Conservation (phyloP, 495 filamentous ascomycete genomes). For the Penicillium flavigenum region DNA sequence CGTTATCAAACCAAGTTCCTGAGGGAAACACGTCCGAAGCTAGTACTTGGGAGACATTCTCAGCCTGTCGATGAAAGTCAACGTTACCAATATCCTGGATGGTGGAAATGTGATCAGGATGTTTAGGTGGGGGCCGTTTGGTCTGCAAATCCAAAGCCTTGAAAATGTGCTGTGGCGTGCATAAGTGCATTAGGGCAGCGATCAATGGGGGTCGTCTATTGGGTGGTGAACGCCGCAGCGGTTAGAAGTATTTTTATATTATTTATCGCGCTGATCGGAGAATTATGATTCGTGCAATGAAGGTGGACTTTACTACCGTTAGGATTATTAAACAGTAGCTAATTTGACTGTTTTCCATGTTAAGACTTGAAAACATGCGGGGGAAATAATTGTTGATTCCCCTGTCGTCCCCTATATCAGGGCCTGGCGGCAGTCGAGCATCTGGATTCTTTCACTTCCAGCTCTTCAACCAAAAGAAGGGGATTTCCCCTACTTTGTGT, state of each 20-base stretch:
- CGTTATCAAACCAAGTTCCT: not conserved
- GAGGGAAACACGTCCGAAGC: conserved; percentile 1
- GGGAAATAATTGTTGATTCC: conserved; percentile 18
- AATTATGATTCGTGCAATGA: conserved; percentile 16
- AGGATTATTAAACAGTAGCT: conserved; percentile 24
- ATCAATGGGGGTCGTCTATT: conserved; percentile 17
- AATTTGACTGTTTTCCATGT: conserved; percentile 20
- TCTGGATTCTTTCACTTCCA: conserved; percentile 2
- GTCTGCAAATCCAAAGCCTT: not conserved
- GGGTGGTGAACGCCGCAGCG: conserved; percentile 33
- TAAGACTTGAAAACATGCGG: conserved; percentile 21
- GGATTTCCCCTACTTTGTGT: not conserved
- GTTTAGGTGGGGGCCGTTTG: conserved; percentile 8
- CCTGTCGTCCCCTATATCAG: conserved; percentile 22
- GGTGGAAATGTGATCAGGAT: conserved; percentile 12
- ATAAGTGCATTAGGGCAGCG: conserved; percentile 14
- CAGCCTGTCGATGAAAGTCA: conserved; percentile 17
- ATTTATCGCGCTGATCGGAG: conserved; percentile 15
- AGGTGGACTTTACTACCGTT: conserved; percentile 24
- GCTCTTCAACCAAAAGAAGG: conserved; percentile 6
- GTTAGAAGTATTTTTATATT: conserved; percentile 29
- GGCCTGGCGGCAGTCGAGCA: not conserved
- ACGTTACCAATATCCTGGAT: conserved; percentile 11
- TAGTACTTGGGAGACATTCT: not conserved
- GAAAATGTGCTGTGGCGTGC: conserved; percentile 25